These are phyloP conservation scores for Colletotrichum aenigma DNA, from an alignment of 2,329 filamentous ascomycete genomes.

Conservation along the genomic window DNA sequence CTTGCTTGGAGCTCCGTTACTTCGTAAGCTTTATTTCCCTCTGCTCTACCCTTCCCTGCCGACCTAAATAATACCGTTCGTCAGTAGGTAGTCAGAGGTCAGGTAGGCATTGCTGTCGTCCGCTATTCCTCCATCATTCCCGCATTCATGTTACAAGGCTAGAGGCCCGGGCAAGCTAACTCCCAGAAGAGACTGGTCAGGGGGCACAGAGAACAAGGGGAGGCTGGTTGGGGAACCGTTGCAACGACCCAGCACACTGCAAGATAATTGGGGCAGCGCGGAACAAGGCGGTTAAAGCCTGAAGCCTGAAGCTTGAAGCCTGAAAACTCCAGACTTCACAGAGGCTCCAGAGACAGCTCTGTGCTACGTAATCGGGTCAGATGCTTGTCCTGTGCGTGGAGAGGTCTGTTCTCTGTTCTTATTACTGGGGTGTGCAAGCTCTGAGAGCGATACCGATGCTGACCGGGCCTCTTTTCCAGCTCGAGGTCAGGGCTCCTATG, in stretches of 20 bases:
- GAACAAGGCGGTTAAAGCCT: constrained; percentile 6
- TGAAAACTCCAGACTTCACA: not conserved
- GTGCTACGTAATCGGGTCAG: not conserved
- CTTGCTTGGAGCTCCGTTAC: not conserved
- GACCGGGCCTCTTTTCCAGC: not conserved
- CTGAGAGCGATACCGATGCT: not conserved
- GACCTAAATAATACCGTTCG: not conserved
- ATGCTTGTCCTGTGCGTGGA: constrained; percentile 1
- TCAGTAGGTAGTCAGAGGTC: not conserved
- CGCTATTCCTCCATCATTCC: not conserved
- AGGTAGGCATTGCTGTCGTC: not conserved
- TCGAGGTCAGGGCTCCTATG: not conserved
- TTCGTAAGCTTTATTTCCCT: not conserved
- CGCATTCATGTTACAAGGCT: constrained; percentile 6
- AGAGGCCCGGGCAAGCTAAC: not conserved
- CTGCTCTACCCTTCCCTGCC: not conserved
- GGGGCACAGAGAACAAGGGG: constrained; percentile 6
- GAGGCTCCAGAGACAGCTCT: not conserved
- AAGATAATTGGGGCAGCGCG: not conserved
- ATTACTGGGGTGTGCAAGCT: not conserved
- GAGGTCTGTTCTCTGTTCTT: constrained; percentile 1
- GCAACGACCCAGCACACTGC: not conserved
- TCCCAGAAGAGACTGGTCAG: constrained; percentile 13
- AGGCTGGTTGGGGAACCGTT: constrained; percentile 14
- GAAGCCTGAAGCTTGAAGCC: not conserved